These are phyloP conservation scores for Phaffia rhodozyma DNA, from an alignment of 1,284 basidiomycete genomes.

Conservation along the genomic window DNA sequence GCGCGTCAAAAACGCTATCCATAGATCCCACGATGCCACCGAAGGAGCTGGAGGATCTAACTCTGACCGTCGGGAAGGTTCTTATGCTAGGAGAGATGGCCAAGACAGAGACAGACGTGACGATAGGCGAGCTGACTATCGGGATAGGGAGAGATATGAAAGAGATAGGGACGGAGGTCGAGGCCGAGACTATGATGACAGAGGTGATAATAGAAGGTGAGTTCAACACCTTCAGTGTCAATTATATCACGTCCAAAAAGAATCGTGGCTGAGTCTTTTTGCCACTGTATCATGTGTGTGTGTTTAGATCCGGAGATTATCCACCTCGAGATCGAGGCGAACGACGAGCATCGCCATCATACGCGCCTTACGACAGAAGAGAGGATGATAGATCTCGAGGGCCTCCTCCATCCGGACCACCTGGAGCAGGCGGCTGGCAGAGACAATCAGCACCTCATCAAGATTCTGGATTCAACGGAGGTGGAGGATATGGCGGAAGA, in stretches of 20 bases:
- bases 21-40: neutral
- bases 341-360: constrained; percentile 11
- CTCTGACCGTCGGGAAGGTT: too few relatives aligned
- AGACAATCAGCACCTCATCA: constrained; percentile 33
- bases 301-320: constrained; percentile 1
- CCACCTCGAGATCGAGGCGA: constrained; percentile 8
- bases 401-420: too few relatives aligned
- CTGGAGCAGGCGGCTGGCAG: neutral
- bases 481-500: constrained; percentile 22
- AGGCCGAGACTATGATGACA: constrained; percentile 36
- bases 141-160: neutral
- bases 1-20: neutral
- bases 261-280: neutral
- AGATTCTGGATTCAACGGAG: constrained; percentile 43
- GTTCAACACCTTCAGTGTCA: neutral
- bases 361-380: constrained; percentile 12
- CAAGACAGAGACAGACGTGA: constrained; percentile 36
- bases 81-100: constrained; percentile 20
- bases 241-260: neutral
- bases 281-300: too few relatives aligned
- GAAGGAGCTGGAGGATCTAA: neutral
- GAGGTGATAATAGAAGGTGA: constrained; percentile 3
- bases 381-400: constrained; percentile 5
- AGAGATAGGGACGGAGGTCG: constrained; percentile 42
- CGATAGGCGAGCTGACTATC: constrained; percentile 24